Evolutionary conservation across 2,329 filamentous ascomycete genomes (phyloP).

Genomic region (Cylindrodendrum hubeiense): DNA sequence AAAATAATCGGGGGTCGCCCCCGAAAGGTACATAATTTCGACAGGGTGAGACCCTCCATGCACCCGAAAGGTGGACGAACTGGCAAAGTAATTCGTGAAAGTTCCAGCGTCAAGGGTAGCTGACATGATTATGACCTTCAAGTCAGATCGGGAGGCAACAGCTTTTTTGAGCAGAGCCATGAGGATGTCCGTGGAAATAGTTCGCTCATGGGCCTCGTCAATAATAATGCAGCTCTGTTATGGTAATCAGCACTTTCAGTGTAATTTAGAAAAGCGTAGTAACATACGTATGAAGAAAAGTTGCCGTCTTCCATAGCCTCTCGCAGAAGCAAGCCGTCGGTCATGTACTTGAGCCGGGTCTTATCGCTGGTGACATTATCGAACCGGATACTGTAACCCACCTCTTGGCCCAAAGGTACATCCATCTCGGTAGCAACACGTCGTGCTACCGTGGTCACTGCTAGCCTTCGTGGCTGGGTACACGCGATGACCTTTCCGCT

Average conservation of each 20-base stretch:
- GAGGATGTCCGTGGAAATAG: too few species aligned
- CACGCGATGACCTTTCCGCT: constrained; percentile 82
- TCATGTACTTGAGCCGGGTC: constrained; percentile 90
- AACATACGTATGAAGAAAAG: constrained; percentile 39
- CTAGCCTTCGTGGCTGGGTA: constrained; percentile 89
- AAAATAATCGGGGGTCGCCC: too few species aligned
- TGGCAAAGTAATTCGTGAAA: too few species aligned
- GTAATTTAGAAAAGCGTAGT: constrained; percentile 55
- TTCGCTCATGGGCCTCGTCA: constrained; percentile 89
- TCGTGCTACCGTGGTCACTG: constrained; percentile 91
- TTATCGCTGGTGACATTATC: constrained; percentile 86
- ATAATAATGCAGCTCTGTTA: constrained; percentile 88
- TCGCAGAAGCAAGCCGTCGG: constrained; percentile 61
- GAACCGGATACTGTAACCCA: constrained; percentile 89
- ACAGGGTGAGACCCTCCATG: too few species aligned
- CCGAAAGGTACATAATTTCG: too few species aligned
- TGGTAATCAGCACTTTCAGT: too few species aligned
- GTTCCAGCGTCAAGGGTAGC: too few species aligned
- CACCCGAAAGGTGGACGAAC: too few species aligned
- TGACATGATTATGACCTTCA: too few species aligned
- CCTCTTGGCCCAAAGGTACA: constrained; percentile 83
- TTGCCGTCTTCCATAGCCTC: constrained; percentile 78
- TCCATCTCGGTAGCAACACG: constrained; percentile 91
- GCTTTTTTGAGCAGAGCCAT: too few species aligned
- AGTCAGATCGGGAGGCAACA: too few species aligned